Base-by-base conservation (phyloP, 805 yeast species). In the Ogataea allantospora region DNA sequence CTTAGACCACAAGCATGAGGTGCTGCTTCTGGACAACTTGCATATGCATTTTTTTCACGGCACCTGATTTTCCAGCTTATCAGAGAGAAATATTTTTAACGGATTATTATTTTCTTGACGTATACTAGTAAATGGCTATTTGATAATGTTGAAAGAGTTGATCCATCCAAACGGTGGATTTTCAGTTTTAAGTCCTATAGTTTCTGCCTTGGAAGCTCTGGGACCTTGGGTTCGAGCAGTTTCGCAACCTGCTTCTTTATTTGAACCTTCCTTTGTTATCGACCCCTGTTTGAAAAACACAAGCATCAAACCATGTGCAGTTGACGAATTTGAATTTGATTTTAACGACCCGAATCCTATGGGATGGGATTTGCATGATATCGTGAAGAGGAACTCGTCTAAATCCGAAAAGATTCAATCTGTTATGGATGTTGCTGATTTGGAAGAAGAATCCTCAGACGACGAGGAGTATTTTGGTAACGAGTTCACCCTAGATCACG, bases 291-390 rank as follows among this genome's bases (percentile, higher is more conserved):
- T 36, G 20, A 26, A 17, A 9, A 30, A 14, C 22, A 30, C 16
- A n/a, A 26, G 19, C 11, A 27, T 22, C 21, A 48, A 27, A 33
- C 38, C 54, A 7, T 60, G 63, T 47, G 65, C 63, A 9, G 61
- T 60, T 14, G 57, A 52, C 27, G 60, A 58, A 23, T 55, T 46
- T 31, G 61, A 59, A 27, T 56, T 53, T 27, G 58, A 58, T 33
- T 58, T 57, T 36, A 43, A 52, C 5, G 40, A 47, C 18, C 34
- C 55, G 9, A 58, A 54, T 30, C 62, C 63, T 2, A 38, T 57
- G 25, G 50, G 51, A 42, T 60, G 65, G 65, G 58, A 58, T 35
- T 30, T 59, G 7, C 44, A 49, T 19, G 48, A 34, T 2, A 27
- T 33, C 9, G 22, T 29, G 17, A 24, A 23, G 11, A 4, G 23